These are phyloP conservation scores for Tagetes erecta DNA, from an alignment of 129 eudicot genomes.

Conservation along the genomic window DNA sequence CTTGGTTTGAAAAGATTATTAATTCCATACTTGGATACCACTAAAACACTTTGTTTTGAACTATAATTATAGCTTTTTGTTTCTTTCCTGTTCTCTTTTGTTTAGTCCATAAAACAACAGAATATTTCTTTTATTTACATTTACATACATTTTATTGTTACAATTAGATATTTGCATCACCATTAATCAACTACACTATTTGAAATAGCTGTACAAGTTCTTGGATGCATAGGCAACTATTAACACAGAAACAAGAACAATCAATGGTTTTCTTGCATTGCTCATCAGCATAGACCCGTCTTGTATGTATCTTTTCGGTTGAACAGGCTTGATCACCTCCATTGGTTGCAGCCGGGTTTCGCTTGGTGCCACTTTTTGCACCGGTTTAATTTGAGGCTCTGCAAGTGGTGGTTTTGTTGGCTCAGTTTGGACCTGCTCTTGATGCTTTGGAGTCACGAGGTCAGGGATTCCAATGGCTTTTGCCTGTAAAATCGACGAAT, in stretches of 20 bases:
- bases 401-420: slow-evolving; percentile 18
- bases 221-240: slow-evolving; percentile 37
- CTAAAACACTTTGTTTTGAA: slow-evolving; percentile 16
- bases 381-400: slow-evolving; percentile 13
- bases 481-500: slow-evolving; percentile 10
- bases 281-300: slow-evolving; percentile 11
- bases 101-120: background rate
- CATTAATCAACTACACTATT: slow-evolving; percentile 21
- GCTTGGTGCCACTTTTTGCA: slow-evolving; percentile 3
- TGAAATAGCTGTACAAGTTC: slow-evolving; percentile 34
- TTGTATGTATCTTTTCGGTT: slow-evolving; percentile 13
- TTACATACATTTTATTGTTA: slow-evolving; percentile 9
- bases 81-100: background rate
- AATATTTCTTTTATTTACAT: slow-evolving; percentile 22
- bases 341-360: background rate
- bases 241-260: slow-evolving; percentile 36
- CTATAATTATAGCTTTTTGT: slow-evolving; percentile 10
- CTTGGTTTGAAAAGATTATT: slow-evolving; percentile 23
- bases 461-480: slow-evolving; percentile 27
- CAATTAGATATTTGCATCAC: slow-evolving; percentile 9
- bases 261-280: slow-evolving; percentile 36
- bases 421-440: slow-evolving; percentile 8
- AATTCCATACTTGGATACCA: slow-evolving; percentile 21
- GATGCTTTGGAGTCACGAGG: slow-evolving; percentile 8
- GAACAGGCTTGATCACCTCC: slow-evolving; percentile 5